Conservation (phyloP, 2,329 filamentous ascomycete genomes). For the Ophiostoma ulmi region DNA sequence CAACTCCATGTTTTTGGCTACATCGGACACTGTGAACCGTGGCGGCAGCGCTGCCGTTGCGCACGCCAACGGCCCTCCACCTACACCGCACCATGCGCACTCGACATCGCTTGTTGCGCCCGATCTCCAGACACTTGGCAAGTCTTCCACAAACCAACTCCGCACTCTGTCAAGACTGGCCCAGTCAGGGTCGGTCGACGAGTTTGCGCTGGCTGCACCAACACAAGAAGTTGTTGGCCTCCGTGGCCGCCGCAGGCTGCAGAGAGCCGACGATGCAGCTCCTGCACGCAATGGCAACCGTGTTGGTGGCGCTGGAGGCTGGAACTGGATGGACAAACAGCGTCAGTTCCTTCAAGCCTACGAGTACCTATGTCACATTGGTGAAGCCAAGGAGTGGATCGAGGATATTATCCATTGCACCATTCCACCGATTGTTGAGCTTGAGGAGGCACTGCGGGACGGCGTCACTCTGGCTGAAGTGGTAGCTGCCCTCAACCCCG, state of each 20-base stretch:
- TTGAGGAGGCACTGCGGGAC: conserved; percentile 87
- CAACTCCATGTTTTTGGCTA: conserved; percentile 57
- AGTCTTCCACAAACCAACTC: conserved; percentile 84
- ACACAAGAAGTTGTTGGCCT: conserved; percentile 84
- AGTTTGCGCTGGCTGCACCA: conserved; percentile 71
- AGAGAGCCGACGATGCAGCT: conserved; percentile 58
- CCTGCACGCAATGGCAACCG: conserved; percentile 45
- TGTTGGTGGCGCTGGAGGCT: conserved; percentile 68
- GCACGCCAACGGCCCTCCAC: conserved; percentile 33
- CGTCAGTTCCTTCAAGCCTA: conserved; percentile 94
- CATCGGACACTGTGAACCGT: conserved; percentile 49
- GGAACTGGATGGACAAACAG: conserved; percentile 99
- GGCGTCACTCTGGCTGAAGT: conserved; percentile 93
- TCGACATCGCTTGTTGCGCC: conserved; percentile 54
- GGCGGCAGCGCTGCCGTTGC: conserved; percentile 34
- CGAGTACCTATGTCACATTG: conserved; percentile 97
- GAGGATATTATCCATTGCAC: conserved; percentile 79
- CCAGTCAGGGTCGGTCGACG: conserved; percentile 67
- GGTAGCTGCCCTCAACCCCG: conserved; percentile 80
- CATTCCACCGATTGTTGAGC: conserved; percentile 85
- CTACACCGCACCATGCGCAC: conserved; percentile 34
- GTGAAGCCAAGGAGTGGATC: conserved; percentile 98
- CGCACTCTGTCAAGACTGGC: conserved; percentile 81
- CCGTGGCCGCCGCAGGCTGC: conserved; percentile 75
- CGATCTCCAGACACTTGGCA: conserved; percentile 75